phyloP scores from a whole-genome alignment of 768 basidiomycete species.

The Calocera viscosa region DNA sequence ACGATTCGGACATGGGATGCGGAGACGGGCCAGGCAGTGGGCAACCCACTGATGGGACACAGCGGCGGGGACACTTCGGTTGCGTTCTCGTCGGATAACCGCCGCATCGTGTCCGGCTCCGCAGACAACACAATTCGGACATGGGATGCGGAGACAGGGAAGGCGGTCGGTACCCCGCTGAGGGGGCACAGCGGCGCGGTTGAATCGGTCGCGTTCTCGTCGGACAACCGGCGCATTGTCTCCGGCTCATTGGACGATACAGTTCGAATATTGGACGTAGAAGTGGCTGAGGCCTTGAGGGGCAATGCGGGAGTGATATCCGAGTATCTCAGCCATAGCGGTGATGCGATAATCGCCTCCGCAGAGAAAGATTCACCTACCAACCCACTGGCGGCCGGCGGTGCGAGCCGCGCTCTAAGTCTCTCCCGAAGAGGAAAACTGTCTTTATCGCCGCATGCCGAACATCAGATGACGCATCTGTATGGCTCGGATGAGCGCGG shows the following conservation, averaged over 20 bases:
- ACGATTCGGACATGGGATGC: constrained; percentile 11
- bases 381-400: no score
- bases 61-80: not conserved
- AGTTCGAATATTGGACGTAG: no score
- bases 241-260: not conserved
- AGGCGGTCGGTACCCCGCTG: not conserved
- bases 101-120: not conserved
- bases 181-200: not conserved
- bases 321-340: no score
- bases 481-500: not conserved
- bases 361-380: no score
- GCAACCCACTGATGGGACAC: not conserved
- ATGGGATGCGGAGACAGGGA: constrained; percentile 6
- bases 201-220: not conserved
- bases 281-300: no score
- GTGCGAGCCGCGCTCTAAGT: no score
- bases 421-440: not conserved
- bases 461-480: not conserved
- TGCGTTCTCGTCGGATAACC: constrained; percentile 9
- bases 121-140: no score
- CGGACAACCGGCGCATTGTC: not conserved
- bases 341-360: no score
- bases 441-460: not conserved
- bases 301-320: no score
- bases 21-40: not conserved